These are phyloP conservation scores for Candida boidinii DNA, from an alignment of 805 yeast species.

Conservation along the genomic window DNA sequence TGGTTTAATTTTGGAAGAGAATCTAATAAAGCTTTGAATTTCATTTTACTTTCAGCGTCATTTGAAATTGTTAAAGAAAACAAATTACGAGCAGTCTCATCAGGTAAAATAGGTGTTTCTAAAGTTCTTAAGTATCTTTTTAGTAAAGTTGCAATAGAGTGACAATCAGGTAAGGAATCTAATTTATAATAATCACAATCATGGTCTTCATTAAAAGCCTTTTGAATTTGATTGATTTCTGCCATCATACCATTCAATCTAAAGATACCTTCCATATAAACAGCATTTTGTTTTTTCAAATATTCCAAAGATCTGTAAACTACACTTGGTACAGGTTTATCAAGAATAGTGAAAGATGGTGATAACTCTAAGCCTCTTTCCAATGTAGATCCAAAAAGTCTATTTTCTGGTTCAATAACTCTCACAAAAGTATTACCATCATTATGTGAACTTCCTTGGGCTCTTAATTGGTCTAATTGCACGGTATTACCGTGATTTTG, in stretches of 20 bases:
- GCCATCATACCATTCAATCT: conserved; percentile 84
- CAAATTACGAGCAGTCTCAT: conserved; percentile 24
- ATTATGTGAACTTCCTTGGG: too few relatives aligned
- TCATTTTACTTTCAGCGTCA: conserved; percentile 14
- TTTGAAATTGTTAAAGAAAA: conserved; percentile 26
- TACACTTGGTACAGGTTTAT: conserved; percentile 58
- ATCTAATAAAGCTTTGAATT: conserved; percentile 23
- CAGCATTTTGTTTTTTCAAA: conserved; percentile 56
- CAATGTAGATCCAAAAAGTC: conserved; percentile 60
- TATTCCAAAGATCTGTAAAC: conserved; percentile 68
- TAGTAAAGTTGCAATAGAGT: conserved; percentile 79
- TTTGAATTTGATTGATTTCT: conserved; percentile 60
- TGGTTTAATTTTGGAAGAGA: conserved; percentile 47
- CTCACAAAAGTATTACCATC: neutral
- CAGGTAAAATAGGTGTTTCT: conserved; percentile 61
- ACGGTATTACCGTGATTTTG: too few relatives aligned
- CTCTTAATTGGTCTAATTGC: too few relatives aligned
- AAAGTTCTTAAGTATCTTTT: conserved; percentile 76
- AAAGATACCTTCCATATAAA: conserved; percentile 86
- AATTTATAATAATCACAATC: conserved; percentile 59
- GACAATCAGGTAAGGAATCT: conserved; percentile 53
- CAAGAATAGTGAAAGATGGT: conserved; percentile 32
- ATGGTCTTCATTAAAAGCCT: conserved; percentile 52
- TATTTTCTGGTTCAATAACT: conserved; percentile 19
- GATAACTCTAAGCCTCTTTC: conserved; percentile 44